A percentile compares a stretch with the other conserved stretches of the same genome.
Conservation (phyloP, 177 flowering plant genomes). For the Vitis hybrid region DNA sequence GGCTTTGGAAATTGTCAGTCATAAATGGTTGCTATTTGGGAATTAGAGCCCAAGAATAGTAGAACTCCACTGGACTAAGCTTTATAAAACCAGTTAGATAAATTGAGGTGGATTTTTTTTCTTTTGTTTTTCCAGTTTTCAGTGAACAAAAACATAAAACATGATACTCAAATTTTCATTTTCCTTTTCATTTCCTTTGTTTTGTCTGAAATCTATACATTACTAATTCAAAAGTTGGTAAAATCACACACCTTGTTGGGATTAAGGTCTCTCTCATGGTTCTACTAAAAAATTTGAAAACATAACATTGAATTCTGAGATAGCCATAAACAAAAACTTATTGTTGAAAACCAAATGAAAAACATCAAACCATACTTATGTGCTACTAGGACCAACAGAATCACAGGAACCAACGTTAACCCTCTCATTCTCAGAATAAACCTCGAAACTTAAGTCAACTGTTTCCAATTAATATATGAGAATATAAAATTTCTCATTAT, state of each 20-base stretch:
- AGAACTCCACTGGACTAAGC: too few species aligned
- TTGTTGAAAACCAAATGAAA: not conserved
- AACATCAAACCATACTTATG: conserved; percentile 9
- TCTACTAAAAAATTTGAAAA: conserved; percentile 3
- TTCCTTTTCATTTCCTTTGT: not conserved
- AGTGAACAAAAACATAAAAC: not conserved
- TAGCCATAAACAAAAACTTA: not conserved
- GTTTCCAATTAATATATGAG: too few species aligned
- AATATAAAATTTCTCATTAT: too few species aligned
- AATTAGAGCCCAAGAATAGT: too few species aligned
- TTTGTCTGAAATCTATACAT: not conserved
- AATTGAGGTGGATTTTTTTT: not conserved
- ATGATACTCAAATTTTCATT: not conserved
- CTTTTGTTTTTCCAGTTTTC: too few species aligned
- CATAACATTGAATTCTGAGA: not conserved
- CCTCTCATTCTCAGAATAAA: too few species aligned
- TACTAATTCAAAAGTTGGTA: not conserved
- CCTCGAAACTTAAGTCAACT: too few species aligned
- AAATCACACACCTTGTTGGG: conserved; percentile 8
- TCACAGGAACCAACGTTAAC: too few species aligned
- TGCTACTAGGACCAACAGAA: not conserved
- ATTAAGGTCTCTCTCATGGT: conserved; percentile 7
- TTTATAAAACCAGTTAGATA: not conserved
- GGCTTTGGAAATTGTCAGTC: too few species aligned
- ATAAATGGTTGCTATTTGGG: too few species aligned